Evolutionary conservation across 78 protist species (phyloP).

Genomic region (Dictyostelium citrinum): DNA sequence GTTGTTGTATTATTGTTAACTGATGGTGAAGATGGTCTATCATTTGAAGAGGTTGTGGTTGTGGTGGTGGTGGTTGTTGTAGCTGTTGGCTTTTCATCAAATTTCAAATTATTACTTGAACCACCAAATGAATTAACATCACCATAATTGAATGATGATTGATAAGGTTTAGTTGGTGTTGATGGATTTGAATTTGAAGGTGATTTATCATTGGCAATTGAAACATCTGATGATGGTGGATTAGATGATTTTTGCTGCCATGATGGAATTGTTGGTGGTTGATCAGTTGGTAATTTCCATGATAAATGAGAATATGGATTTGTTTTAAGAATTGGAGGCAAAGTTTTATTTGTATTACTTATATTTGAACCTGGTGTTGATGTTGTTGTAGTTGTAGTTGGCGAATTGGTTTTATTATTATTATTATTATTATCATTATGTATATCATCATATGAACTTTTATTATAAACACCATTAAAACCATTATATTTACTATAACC

Average conservation of each 20-base stretch:
- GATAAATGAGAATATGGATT: slow-evolving; percentile 45
- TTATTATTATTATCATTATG: neutral
- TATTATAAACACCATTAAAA: neutral
- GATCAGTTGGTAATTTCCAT: slow-evolving; percentile 51
- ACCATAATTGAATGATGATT: slow-evolving; percentile 4
- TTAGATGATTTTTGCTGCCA: slow-evolving; percentile 43
- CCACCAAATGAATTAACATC: slow-evolving; percentile 11
- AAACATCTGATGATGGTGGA: neutral
- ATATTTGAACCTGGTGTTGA: neutral
- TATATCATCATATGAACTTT: neutral
- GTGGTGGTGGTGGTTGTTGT: neutral
- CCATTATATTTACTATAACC: neutral
- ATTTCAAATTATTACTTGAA: neutral
- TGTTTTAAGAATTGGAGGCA: neutral
- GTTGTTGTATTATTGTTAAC: neutral
- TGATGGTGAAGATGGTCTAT: neutral
- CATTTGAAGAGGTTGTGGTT: neutral
- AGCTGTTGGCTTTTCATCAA: neutral
- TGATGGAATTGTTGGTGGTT: slow-evolving; percentile 64
- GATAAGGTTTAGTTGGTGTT: neutral
- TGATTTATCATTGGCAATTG: neutral
- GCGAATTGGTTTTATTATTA: neutral
- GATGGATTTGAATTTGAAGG: slow-evolving; percentile 22
- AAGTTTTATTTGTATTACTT: neutral
- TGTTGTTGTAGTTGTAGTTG: neutral